Percentiles rank a stretch among this genome's conserved stretches.
These are phyloP conservation scores for Aphanomyces euteiches DNA, from an alignment of 352 stramenopile species.

Conservation along the genomic window DNA sequence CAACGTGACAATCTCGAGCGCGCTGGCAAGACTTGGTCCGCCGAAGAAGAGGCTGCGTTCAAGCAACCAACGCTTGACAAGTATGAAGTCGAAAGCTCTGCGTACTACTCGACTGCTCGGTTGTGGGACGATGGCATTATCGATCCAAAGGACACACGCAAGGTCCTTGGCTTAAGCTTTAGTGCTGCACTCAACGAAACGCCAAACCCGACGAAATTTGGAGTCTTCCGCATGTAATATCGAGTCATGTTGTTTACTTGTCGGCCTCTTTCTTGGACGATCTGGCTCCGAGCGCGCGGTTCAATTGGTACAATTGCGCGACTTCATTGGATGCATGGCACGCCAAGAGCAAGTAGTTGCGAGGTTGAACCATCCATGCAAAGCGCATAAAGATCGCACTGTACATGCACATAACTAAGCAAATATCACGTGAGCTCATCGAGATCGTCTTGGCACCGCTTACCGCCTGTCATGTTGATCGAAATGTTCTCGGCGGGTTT, in stretches of 20 bases:
- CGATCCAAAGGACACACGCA: conserved; percentile 91
- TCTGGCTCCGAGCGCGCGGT: conserved; percentile 44
- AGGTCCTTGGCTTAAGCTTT: conserved; percentile 76
- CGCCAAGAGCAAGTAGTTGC: conserved; percentile 81
- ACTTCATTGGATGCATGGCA: conserved; percentile 82
- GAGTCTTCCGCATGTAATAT: conserved; percentile 94
- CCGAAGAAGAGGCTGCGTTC: conserved; percentile 88
- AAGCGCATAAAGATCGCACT: conserved; percentile 88
- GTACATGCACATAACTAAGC: conserved; percentile 72
- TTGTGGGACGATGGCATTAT: conserved; percentile 99
- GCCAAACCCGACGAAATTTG: conserved; percentile 88
- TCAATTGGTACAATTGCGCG: conserved; percentile 79
- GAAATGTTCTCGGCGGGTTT: conserved; percentile 82
- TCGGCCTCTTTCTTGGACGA: conserved; percentile 18
- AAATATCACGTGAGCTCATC: conserved; percentile 5
- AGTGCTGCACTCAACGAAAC: conserved; percentile 69
- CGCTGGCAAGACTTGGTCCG: conserved; percentile 58
- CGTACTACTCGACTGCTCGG: conserved; percentile 94
- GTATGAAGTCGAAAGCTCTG: conserved; percentile 92
- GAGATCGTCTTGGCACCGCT: conserved; percentile 1
- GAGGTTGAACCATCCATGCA: conserved; percentile 83
- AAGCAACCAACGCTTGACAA: conserved; percentile 95
- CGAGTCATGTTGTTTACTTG: conserved; percentile 8
- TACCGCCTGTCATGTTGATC: conserved; percentile 83
- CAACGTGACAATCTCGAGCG: conserved; percentile 85